These are phyloP conservation scores for Monosporozyma aerobia DNA, from an alignment of 805 yeast species.

Conservation along the genomic window DNA sequence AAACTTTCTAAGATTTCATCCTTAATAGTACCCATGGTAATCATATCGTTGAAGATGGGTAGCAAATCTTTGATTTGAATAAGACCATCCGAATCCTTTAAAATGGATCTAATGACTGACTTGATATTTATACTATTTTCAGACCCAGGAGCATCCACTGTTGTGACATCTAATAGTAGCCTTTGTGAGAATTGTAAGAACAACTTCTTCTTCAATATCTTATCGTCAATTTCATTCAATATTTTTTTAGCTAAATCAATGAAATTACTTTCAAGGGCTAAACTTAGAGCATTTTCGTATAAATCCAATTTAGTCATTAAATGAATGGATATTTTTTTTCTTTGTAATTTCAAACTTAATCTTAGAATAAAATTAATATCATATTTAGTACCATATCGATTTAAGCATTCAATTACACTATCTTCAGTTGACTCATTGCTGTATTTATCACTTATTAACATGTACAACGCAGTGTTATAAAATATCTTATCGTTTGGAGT, in stretches of 20 bases:
- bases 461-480: slow-evolving; percentile 62
- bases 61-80: slow-evolving; percentile 71
- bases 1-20: slow-evolving; percentile 76
- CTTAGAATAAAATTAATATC: slow-evolving; percentile 72
- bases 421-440: slow-evolving; percentile 24
- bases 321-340: slow-evolving; percentile 57
- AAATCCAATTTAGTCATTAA: slow-evolving; percentile 60
- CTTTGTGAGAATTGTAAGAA: slow-evolving; percentile 55
- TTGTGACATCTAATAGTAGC: slow-evolving; percentile 16
- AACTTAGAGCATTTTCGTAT: slow-evolving; percentile 69
- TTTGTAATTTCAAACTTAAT: slow-evolving; percentile 52
- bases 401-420: slow-evolving; percentile 46
- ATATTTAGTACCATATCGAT: slow-evolving; percentile 29
- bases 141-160: slow-evolving; percentile 3
- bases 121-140: slow-evolving; percentile 20
- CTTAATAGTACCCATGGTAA: slow-evolving; percentile 72
- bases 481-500: slow-evolving; percentile 37
- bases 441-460: slow-evolving; percentile 40
- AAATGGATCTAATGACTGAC: slow-evolving; percentile 29
- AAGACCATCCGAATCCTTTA: slow-evolving; percentile 38
- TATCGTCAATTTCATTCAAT: slow-evolving; percentile 34
- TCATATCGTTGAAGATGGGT: slow-evolving; percentile 76
- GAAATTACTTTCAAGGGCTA: slow-evolving; percentile 56
- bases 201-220: slow-evolving; percentile 50
- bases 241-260: slow-evolving; percentile 18